phyloP scores from a whole-genome alignment of 331 rosid species.

The Malus hybrid region DNA sequence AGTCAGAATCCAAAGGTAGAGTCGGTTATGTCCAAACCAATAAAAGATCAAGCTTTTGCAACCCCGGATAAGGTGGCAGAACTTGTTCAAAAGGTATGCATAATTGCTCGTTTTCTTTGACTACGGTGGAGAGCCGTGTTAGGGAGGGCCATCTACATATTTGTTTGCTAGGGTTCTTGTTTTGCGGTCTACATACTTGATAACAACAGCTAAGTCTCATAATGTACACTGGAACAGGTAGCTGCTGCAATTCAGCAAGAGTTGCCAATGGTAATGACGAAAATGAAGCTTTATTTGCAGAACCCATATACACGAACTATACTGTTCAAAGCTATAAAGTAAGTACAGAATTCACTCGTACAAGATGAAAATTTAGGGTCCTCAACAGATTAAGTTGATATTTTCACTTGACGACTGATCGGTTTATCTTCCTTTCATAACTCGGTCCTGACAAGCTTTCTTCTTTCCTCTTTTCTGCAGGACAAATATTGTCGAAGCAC shows the following conservation, averaged over 20 bases:
- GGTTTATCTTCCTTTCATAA: background rate
- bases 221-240: slow-evolving; percentile 47
- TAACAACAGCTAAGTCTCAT: slow-evolving; percentile 1
- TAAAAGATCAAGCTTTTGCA: slow-evolving; percentile 92
- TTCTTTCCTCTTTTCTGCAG: slow-evolving; percentile 22
- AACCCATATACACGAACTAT: slow-evolving; percentile 78
- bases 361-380: background rate
- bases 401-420: background rate
- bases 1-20: slow-evolving; percentile 68
- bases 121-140: background rate
- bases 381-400: background rate
- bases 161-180: background rate
- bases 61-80: slow-evolving; percentile 93
- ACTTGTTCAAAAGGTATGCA: slow-evolving; percentile 73
- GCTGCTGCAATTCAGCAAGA: slow-evolving; percentile 66
- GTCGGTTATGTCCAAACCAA: slow-evolving; percentile 68
- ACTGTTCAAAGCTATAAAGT: slow-evolving; percentile 95
- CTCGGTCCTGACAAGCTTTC: background rate
- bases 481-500: slow-evolving; percentile 92
- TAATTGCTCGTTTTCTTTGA: background rate
- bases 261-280: slow-evolving; percentile 62
- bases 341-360: slow-evolving; percentile 16
- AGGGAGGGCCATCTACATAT: background rate
- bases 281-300: slow-evolving; percentile 94
- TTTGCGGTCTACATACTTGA: background rate